Evolutionary conservation across 2,329 filamentous ascomycete species (phyloP), one percentile per base, ranked within the genome.

Genomic region (Penicillium sp.): DNA sequence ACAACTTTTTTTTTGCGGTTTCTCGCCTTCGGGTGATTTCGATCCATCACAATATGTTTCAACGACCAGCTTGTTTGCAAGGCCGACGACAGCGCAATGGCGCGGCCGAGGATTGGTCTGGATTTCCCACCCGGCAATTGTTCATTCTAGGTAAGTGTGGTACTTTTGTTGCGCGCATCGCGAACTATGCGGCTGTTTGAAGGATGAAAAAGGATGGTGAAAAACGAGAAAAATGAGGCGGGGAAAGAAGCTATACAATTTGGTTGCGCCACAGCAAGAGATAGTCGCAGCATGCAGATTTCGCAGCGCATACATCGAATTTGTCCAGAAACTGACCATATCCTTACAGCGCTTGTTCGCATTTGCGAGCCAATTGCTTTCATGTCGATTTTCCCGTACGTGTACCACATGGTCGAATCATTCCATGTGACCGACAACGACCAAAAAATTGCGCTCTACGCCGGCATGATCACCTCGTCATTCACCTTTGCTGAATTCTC

Each of bases 321-420:
- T 7, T 24, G 19, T n/a, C 26, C 24, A 42, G 37, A 57, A 24
- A 63, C 60, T 64, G 56, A 66, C 57, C 10, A 61, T 54, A 15
- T 59, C 40, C 49, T 44, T 61, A 28, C 63, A 96, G 93, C 93
- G 50, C 85, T 97, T 73, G 97, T 93, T 80, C 90, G 95, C 74
- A 94, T 99, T 82, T 97, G 93, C 83, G 95, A 99, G 77, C 95
- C 95, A 56, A 98, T 99, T 78, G 95, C 95, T 6, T 98, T 99
- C 84, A 98, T 97, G 92, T 97, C 93, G 58, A 97, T 98, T 70
- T 98, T 99, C 76, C 95, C 95, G 1, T 99, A 98, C 79, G 93
- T 96, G 70, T 98, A 97, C 82, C 94, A 91, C 82, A 98, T 99
- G 95, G 90, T 98, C 70, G 85, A 93, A 72, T 92, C 93, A 64